Conservation (phyloP, 1,284 basidiomycete species). For the Marasmius oreades region DNA sequence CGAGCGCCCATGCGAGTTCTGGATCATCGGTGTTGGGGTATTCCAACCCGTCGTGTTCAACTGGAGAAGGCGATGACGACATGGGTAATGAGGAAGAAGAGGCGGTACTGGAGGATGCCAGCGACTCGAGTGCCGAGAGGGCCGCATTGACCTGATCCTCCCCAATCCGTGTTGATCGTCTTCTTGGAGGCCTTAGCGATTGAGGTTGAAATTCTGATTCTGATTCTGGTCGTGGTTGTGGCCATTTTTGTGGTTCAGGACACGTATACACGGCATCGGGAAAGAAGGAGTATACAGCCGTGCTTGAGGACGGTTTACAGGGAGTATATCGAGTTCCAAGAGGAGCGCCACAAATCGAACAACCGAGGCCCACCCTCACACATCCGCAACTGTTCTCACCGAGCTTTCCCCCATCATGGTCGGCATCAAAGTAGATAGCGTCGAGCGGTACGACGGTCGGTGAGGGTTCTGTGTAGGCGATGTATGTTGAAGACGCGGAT, state of each 20-base stretch:
- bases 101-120: no score
- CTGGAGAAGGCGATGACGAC: no score
- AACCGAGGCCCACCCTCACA: background rate
- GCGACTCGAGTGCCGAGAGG: no score
- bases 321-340: background rate
- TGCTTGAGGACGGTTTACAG: background rate
- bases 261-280: background rate
- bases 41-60: no score
- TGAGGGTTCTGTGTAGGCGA: background rate
- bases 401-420: background rate
- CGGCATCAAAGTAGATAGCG: background rate
- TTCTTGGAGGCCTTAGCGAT: no score
- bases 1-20: no score
- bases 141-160: no score
- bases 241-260: background rate
- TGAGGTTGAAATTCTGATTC: background rate
- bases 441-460: background rate
- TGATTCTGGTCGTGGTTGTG: background rate
- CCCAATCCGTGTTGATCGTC: no score
- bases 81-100: no score
- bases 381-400: background rate
- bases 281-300: background rate
- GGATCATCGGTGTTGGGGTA: no score
- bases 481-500: background rate
- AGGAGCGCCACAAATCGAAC: background rate